Base-by-base conservation (phyloP, 306 rosid species). In the Senna tora region DNA sequence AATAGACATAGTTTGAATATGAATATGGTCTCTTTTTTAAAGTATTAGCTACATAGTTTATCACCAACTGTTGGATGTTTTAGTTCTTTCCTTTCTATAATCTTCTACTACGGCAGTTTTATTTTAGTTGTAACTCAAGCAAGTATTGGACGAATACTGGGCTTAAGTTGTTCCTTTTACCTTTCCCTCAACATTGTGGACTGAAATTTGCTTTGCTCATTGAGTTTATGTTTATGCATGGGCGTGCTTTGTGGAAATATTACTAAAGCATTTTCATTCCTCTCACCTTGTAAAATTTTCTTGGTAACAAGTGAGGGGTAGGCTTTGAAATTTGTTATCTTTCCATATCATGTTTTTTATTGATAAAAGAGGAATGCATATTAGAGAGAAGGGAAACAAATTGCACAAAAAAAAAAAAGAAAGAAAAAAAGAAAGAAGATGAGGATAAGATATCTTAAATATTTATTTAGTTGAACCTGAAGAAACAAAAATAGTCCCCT, bases 171-270 rank as follows among this genome's bases (percentile, higher is more conserved):
- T 9, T 63, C 50, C 34, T 39, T 46, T 54, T 69, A 5, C 49
- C 22, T 19, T 36, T 61, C 67, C 39, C 34, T 61, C 14, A 42
- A 71, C 11, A 25, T 64, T 72, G 0, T 17, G 13, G 59, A 12
- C 47, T 17, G 21, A 39, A 39, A 19, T 9, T 38, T 72, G 13
- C 32, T 63, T 22, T 38, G 25, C 7, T 42, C 21, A 55, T 65
- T 72, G 50, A 46, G 28, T 36, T 72, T 45, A 70, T 64, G 28
- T 36, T 72, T 45, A 70, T 64, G 51, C 22, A 63, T 77, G 17
- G 21, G 19, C 65, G 16, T 42, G 34, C 62, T 71, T 70, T 33
- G 39, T 55, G 38, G 59, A 54, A 57, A 64, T 34, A 33, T 20
- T 46, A 55, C 17, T 11, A 34, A 25, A 41, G 53, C 47, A 63